A percentile compares a stretch with the other conserved stretches of the same genome.
Conservation (phyloP, 2,329 filamentous ascomycete species). For the Aspergillus viridinutans region DNA sequence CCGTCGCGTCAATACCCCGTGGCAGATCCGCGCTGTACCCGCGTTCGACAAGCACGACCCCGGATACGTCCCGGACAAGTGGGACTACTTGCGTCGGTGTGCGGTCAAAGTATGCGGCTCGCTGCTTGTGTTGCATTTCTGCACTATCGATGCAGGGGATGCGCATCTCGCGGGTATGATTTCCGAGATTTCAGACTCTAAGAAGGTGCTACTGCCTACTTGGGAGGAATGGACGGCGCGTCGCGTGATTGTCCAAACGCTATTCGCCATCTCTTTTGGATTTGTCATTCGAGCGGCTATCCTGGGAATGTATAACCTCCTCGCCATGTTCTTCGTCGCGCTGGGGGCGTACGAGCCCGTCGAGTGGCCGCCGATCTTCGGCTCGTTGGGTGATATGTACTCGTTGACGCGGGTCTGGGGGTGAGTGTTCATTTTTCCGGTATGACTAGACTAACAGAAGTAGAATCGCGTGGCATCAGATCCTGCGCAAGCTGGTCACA, state of each 20-base stretch:
- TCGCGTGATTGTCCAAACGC: background rate
- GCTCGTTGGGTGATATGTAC: slow-evolving; percentile 7
- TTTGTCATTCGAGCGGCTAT: slow-evolving; percentile 12
- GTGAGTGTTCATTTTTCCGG: slow-evolving; percentile 4
- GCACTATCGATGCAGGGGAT: slow-evolving; percentile 11
- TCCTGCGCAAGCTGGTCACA: slow-evolving; percentile 11
- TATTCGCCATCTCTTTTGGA: slow-evolving; percentile 14
- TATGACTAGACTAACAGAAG: background rate
- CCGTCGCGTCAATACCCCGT: slow-evolving; percentile 20
- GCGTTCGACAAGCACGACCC: background rate
- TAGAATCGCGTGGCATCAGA: slow-evolving; percentile 19
- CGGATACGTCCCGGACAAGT: background rate
- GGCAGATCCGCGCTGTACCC: slow-evolving; percentile 14
- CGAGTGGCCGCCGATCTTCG: slow-evolving; percentile 16
- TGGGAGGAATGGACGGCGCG: background rate
- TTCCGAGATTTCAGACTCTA: background rate
- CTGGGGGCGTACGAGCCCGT: slow-evolving; percentile 7
- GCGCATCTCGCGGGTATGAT: slow-evolving; percentile 1
- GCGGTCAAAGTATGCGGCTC: slow-evolving; percentile 2
- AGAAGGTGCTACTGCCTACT: slow-evolving; percentile 5
- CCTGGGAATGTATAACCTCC: slow-evolving; percentile 8
- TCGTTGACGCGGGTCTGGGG: slow-evolving; percentile 16
- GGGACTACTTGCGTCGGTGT: slow-evolving; percentile 6
- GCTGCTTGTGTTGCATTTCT: slow-evolving; percentile 4
- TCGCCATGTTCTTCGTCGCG: slow-evolving; percentile 3